Conservation (phyloP, 2,329 filamentous ascomycete genomes). For the Hypoxylon sp. region DNA sequence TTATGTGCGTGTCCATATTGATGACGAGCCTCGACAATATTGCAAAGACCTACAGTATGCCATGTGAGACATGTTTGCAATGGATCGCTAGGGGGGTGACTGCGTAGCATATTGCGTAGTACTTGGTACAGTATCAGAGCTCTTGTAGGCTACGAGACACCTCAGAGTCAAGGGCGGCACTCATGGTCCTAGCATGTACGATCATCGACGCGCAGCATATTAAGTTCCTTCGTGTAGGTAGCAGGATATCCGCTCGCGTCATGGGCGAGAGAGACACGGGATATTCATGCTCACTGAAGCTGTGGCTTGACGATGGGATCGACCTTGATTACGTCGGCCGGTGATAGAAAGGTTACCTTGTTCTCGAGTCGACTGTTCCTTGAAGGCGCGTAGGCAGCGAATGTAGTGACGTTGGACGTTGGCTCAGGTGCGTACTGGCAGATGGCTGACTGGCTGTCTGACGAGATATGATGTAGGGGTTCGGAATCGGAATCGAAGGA, state of each 20-base stretch:
- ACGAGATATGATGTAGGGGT: background rate
- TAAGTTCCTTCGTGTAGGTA: conserved; percentile 1
- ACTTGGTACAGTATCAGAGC: conserved; percentile 1
- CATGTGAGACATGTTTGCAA: conserved; percentile 1
- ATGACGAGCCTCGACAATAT: background rate
- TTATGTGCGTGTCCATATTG: conserved; percentile 2
- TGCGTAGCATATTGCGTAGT: background rate
- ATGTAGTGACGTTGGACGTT: background rate
- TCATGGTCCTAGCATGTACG: conserved; percentile 2
- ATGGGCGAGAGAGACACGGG: background rate
- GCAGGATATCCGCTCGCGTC: background rate
- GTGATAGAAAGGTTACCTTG: background rate
- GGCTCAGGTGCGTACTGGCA: background rate
- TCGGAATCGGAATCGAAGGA: background rate
- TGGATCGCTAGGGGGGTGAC: conserved; percentile 1
- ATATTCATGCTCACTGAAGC: background rate
- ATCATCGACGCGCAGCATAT: conserved; percentile 13
- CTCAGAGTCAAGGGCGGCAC: conserved; percentile 18
- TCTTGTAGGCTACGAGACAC: conserved; percentile 16
- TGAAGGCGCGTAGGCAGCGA: background rate
- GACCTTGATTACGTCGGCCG: background rate
- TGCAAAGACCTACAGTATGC: conserved; percentile 8
- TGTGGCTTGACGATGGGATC: background rate
- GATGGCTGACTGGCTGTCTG: too few species aligned
- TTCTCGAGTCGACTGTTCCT: background rate